phyloP scores from a whole-genome alignment of 2,329 filamentous ascomycete genomes.

The Neopestalotiopsis sp. region DNA sequence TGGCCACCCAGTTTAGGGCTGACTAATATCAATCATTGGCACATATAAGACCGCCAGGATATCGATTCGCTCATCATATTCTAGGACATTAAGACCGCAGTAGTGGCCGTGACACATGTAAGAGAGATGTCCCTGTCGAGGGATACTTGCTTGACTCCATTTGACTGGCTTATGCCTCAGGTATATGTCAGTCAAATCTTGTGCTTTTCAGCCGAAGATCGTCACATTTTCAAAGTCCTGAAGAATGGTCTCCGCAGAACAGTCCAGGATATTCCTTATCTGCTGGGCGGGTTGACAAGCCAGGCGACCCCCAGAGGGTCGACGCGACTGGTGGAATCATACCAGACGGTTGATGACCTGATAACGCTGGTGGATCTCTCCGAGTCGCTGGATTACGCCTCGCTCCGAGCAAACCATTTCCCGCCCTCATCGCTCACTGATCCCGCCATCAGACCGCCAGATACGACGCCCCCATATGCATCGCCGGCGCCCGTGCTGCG shows the following conservation, averaged over 20 bases:
- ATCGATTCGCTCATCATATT: no score
- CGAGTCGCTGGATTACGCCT: slow-evolving; percentile 25
- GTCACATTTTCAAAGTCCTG: slow-evolving; percentile 19
- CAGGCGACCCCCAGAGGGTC: slow-evolving; percentile 18
- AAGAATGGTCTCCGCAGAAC: slow-evolving; percentile 24
- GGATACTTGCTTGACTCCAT: slow-evolving; percentile 21
- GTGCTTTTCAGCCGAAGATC: slow-evolving; percentile 30
- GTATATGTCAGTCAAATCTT: slow-evolving; percentile 33
- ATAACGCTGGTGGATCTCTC: slow-evolving; percentile 29
- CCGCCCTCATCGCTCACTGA: slow-evolving; percentile 26
- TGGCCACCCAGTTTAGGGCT: no score
- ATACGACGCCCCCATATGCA: slow-evolving; percentile 25
- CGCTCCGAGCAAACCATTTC: slow-evolving; percentile 27
- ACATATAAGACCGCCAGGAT: no score
- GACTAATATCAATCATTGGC: no score
- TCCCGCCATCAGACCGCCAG: slow-evolving; percentile 24
- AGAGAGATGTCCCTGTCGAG: no score
- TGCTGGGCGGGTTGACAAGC: slow-evolving; percentile 28
- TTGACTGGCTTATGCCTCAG: slow-evolving; percentile 35
- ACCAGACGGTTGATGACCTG: slow-evolving; percentile 26
- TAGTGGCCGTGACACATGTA: no score
- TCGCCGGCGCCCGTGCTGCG: slow-evolving; percentile 31
- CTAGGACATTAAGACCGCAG: no score
- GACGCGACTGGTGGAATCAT: slow-evolving; percentile 23
- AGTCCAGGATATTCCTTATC: slow-evolving; percentile 30